Evolutionary conservation across 495 filamentous ascomycete species (phyloP), one percentile per base, ranked within the genome.

Genomic region (Lichenothelia convexa): DNA sequence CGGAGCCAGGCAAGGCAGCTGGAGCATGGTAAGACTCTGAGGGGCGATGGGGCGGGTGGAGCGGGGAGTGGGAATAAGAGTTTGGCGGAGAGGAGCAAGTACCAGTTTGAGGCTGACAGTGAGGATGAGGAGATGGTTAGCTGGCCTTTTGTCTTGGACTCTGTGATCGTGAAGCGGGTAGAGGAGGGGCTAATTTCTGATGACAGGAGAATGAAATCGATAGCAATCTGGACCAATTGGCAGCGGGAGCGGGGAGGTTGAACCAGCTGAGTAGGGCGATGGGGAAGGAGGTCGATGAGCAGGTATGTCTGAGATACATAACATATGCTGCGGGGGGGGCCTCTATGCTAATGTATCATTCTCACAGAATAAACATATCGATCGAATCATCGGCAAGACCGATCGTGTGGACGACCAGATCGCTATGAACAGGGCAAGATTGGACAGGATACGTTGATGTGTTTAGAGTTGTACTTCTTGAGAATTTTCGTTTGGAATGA

Each of bases 81-180:
- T 31, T 56, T 79, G 12, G 69, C 73, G 7, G 78, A 84, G 49
- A 58, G 78, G 24, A 62, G 68, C 5, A 82, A 80, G 55, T 86
- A 77, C 41, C 79, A 83, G 43, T 89, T 84, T 51, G 71, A 80
- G 52, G 75, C 73, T 8, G 77, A 84, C 48, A 72, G 69, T 23
- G 74, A 80, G 39, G 76, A 85, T 35, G 80, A 85, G 22, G 68
- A 68, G 33, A 72, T 80, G 67, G n/a, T n/a, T n/a, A n/a, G n/a
- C n/a, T n/a, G n/a, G n/a, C n/a, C n/a, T n/a, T n/a, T n/a, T n/a
- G n/a, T n/a, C n/a, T n/a, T n/a, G n/a, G n/a, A n/a, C n/a, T n/a
- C n/a, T n/a, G n/a, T n/a, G n/a, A n/a, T n/a, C n/a, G n/a, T n/a
- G n/a, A n/a, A n/a, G n/a, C n/a, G n/a, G n/a, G n/a, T n/a, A n/a